These are phyloP conservation scores for Blepharisma undulans DNA, from an alignment of 169 alveolate genomes.

Conservation along the genomic window DNA sequence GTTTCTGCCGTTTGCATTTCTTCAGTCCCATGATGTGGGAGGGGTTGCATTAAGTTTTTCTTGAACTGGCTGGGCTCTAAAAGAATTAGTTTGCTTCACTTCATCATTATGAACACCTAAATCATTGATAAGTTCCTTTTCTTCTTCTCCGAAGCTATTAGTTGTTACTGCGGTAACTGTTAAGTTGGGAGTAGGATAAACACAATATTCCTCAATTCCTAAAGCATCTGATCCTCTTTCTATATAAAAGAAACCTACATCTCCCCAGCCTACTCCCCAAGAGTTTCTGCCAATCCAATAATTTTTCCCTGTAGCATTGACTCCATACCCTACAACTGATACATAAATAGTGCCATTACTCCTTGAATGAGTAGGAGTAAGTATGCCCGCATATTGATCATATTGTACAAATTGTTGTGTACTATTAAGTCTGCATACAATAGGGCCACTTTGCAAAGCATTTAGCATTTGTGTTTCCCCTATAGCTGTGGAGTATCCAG, in stretches of 20 bases:
- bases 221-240: constrained; percentile 61
- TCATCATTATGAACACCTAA: not conserved
- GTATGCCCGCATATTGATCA: constrained; percentile 53
- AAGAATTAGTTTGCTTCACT: constrained; percentile 7
- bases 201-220: constrained; percentile 3
- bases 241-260: constrained; percentile 74
- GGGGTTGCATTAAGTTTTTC: constrained; percentile 44
- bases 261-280: constrained; percentile 91
- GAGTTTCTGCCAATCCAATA: constrained; percentile 82
- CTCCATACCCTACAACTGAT: constrained; percentile 78
- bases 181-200: constrained; percentile 37
- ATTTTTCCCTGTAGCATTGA: constrained; percentile 58
- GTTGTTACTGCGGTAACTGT: not conserved
- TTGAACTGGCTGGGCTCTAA: constrained; percentile 47
- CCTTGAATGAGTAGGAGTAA: not conserved
- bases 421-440: constrained; percentile 68
- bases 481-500: constrained; percentile 50
- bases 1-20: constrained; percentile 62
- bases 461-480: constrained; percentile 72
- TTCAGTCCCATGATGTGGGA: constrained; percentile 71
- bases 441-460: constrained; percentile 72
- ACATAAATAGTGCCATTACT: constrained; percentile 48
- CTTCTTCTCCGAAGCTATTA: not conserved
- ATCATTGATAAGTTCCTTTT: not conserved
- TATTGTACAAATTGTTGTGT: constrained; percentile 45